These are phyloP conservation scores for Calonectria crousiana DNA, from an alignment of 2,329 filamentous ascomycete species.

Conservation along the genomic window DNA sequence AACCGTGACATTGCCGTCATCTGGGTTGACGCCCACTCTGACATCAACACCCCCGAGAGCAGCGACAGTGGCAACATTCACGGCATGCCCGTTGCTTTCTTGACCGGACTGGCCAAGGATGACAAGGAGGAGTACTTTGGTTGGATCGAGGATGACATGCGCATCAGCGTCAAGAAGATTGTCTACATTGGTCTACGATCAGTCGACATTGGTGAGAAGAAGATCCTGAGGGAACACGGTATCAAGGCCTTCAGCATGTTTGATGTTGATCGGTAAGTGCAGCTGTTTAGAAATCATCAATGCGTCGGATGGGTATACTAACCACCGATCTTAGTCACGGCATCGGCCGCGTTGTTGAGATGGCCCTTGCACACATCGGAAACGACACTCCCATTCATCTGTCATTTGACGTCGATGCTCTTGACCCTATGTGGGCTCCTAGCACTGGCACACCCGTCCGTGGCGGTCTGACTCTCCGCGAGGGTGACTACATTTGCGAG, in stretches of 20 bases:
- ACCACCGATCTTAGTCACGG: constrained; percentile 72
- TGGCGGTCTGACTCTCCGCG: constrained; percentile 90
- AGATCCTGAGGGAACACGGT: constrained; percentile 85
- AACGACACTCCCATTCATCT: constrained; percentile 96
- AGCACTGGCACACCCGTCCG: constrained; percentile 95
- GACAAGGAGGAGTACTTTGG: constrained; percentile 85
- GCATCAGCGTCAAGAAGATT: constrained; percentile 81
- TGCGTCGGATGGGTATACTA: constrained; percentile 11
- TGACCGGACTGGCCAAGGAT: constrained; percentile 86
- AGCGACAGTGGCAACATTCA: constrained; percentile 94
- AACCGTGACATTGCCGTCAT: constrained; percentile 91
- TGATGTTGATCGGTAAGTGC: constrained; percentile 85
- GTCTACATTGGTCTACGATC: constrained; percentile 97
- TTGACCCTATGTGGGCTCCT: constrained; percentile 96
- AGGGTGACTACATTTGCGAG: constrained; percentile 97
- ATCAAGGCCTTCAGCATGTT: constrained; percentile 99
- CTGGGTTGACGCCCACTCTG: constrained; percentile 98
- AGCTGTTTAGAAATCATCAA: neutral
- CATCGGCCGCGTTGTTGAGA: constrained; percentile 95
- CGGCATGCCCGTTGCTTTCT: constrained; percentile 95
- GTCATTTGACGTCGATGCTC: constrained; percentile 95
- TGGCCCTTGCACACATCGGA: constrained; percentile 97
- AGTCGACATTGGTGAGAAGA: constrained; percentile 94
- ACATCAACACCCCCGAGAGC: constrained; percentile 96
- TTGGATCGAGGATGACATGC: constrained; percentile 83